Evolutionary conservation across 73 alveolate genomes (phyloP).

Genomic region (Paramecium tetraurelia): DNA sequence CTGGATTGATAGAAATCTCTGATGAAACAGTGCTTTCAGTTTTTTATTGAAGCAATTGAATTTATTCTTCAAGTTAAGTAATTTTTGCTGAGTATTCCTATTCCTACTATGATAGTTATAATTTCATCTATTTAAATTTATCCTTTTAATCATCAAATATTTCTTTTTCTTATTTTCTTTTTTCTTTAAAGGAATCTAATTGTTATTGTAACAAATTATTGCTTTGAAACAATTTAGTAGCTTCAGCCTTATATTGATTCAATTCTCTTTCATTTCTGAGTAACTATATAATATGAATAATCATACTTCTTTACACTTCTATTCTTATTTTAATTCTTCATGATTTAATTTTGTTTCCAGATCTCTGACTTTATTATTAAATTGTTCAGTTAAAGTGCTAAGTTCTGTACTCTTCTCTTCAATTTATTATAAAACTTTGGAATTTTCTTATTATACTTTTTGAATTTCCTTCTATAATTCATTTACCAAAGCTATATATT

Average conservation of each 20-base stretch:
- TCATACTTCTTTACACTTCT: not conserved
- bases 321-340: not conserved
- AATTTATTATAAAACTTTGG: not conserved
- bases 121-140: not conserved
- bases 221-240: not conserved
- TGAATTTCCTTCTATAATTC: not conserved
- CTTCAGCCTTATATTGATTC: not conserved
- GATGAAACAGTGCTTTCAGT: not conserved
- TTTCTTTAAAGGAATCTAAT: not conserved
- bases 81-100: not conserved
- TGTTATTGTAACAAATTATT: not conserved
- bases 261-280: not conserved
- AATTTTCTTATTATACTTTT: not conserved
- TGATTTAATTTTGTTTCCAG: not conserved
- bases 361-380: not conserved
- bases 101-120: not conserved
- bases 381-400: not conserved
- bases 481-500: not conserved
- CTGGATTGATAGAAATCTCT: not conserved
- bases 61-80: not conserved
- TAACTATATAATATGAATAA: not conserved
- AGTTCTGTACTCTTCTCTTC: not conserved
- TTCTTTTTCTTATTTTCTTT: conserved; percentile 20
- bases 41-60: not conserved
- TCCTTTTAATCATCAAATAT: not conserved